These are phyloP conservation scores for Peronosclerospora sorghi DNA, from an alignment of 352 stramenopile species.

Conservation along the genomic window DNA sequence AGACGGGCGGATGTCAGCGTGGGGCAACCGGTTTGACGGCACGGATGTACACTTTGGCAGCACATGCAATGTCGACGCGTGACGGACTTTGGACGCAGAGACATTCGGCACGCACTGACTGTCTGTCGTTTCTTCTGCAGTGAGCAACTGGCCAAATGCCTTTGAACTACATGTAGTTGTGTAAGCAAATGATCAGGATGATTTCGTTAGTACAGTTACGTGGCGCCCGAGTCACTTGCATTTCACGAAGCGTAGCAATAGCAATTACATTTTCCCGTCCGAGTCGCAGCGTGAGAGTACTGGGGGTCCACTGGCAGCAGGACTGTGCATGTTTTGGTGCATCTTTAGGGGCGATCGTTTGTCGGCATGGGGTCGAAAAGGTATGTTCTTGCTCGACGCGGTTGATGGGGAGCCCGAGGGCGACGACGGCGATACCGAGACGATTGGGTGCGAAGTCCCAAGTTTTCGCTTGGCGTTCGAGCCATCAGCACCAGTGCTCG, in stretches of 20 bases:
- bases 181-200: constrained; percentile 4
- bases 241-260: not conserved
- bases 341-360: constrained; percentile 25
- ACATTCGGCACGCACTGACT: not conserved
- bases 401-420: constrained; percentile 8
- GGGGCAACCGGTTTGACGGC: no score
- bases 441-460: constrained; percentile 21
- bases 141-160: constrained; percentile 25
- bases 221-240: no score
- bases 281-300: constrained; percentile 51
- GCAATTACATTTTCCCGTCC: constrained; percentile 59
- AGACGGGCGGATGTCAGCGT: constrained; percentile 9
- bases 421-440: constrained; percentile 8
- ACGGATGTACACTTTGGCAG: constrained; percentile 4
- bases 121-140: constrained; percentile 15
- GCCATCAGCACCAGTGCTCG: constrained; percentile 15
- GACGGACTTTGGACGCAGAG: constrained; percentile 12
- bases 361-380: constrained; percentile 16
- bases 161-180: constrained; percentile 13
- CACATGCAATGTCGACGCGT: constrained; percentile 12
- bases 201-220: constrained; percentile 4
- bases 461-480: constrained; percentile 63
- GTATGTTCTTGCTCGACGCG: constrained; percentile 13
- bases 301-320: constrained; percentile 19
- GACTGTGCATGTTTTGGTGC: constrained; percentile 41